Evolutionary conservation across 768 basidiomycete species (phyloP).

Genomic region (Leccinum obscurum): DNA sequence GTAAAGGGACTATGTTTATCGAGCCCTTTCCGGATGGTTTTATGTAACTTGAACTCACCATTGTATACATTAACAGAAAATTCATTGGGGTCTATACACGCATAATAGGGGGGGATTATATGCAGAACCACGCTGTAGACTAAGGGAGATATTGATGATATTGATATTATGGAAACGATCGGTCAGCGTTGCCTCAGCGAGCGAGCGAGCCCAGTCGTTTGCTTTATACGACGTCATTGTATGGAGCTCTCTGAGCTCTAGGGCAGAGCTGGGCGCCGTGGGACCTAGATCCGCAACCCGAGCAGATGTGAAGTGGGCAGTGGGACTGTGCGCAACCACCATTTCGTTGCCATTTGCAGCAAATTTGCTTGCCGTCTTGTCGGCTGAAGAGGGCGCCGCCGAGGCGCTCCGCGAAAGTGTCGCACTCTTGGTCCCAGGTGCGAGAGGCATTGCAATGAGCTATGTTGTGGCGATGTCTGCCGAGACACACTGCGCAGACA

Average conservation of each 20-base stretch:
- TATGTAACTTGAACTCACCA: too few species aligned
- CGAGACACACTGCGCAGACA: too few species aligned
- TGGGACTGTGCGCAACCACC: constrained; percentile 4
- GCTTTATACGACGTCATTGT: background rate
- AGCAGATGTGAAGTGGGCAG: constrained; percentile 7
- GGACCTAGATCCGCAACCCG: constrained; percentile 1
- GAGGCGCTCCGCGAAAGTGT: too few species aligned
- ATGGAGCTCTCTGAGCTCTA: background rate
- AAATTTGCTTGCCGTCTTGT: constrained; percentile 11
- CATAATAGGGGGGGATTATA: background rate
- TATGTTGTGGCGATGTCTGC: too few species aligned
- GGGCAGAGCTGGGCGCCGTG: constrained; percentile 10
- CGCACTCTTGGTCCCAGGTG: too few species aligned
- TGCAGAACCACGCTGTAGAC: background rate
- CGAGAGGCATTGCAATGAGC: too few species aligned
- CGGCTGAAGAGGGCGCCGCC: constrained; percentile 8
- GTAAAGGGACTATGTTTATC: background rate
- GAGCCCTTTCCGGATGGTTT: background rate
- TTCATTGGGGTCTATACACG: too few species aligned
- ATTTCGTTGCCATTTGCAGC: constrained; percentile 6
- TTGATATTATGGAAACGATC: background rate
- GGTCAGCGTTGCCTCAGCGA: background rate
- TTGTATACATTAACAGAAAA: too few species aligned
- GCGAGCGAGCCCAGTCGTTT: constrained; percentile 5
- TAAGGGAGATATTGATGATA: background rate